Conservation (phyloP, 2,329 filamentous ascomycete species). For the Neopestalotiopsis rosae region DNA sequence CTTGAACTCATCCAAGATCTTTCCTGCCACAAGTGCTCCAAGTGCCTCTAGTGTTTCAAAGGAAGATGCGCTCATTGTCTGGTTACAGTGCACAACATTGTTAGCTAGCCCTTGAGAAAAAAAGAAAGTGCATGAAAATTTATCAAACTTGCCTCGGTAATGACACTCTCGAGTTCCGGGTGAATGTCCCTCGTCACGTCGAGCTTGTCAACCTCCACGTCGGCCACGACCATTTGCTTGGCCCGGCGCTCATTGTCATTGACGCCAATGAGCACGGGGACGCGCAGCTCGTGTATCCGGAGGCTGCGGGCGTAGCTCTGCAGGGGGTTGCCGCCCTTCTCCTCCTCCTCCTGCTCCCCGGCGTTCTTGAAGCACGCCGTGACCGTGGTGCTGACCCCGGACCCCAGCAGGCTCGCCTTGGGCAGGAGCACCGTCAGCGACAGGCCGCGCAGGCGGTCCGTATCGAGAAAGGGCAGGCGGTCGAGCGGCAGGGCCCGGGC, state of each 20-base stretch:
- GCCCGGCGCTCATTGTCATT: conserved; percentile 72
- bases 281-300: conserved; percentile 60
- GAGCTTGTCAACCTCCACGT: conserved; percentile 64
- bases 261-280: conserved; percentile 74
- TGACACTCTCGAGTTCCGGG: conserved; percentile 59
- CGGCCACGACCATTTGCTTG: conserved; percentile 71
- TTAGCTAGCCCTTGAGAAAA: not conserved
- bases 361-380: conserved; percentile 44
- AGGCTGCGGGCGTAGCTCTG: conserved; percentile 43
- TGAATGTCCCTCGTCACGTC: conserved; percentile 54
- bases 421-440: conserved; percentile 62
- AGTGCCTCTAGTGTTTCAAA: conserved; percentile 70
- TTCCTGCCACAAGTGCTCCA: conserved; percentile 51
- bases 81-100: not conserved
- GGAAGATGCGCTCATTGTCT: conserved; percentile 61
- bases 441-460: conserved; percentile 48
- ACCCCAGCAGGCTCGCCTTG: conserved; percentile 72
- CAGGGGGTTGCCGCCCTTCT: conserved; percentile 30
- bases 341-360: conserved; percentile 27
- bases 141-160: conserved; percentile 61
- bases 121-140: too few relatives aligned
- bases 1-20: conserved; percentile 51
- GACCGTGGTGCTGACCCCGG: conserved; percentile 59
- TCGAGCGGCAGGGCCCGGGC: conserved; percentile 33
- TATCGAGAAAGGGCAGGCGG: conserved; percentile 40